phyloP scores from a whole-genome alignment of 2,329 filamentous ascomycete genomes.

The Neospermospora avenae region DNA sequence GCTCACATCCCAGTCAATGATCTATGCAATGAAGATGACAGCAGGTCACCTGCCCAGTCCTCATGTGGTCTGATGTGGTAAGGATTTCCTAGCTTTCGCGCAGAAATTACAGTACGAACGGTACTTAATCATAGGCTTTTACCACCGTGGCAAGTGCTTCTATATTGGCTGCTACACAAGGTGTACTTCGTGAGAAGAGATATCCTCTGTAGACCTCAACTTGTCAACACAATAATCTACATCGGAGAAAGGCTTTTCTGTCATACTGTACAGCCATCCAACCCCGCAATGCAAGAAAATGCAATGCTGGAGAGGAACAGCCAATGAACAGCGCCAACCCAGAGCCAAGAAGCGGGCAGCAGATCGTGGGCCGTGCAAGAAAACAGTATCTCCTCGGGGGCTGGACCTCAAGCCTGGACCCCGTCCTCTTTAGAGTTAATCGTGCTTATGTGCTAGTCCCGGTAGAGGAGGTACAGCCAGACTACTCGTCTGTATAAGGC shows the following conservation, averaged over 20 bases:
- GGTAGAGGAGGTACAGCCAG: conserved; percentile 19
- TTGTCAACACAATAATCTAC: not conserved
- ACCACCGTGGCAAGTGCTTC: too few species aligned
- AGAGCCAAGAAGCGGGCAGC: not conserved
- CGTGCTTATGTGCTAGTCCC: too few species aligned
- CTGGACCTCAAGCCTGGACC: too few species aligned
- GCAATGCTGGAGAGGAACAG: not conserved
- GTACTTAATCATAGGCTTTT: too few species aligned
- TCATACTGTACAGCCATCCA: not conserved
- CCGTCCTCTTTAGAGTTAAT: too few species aligned
- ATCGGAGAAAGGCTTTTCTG: not conserved
- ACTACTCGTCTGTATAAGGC: conserved; percentile 21
- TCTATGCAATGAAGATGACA: conserved; percentile 5
- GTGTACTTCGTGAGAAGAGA: not conserved
- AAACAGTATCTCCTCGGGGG: conserved; percentile 10
- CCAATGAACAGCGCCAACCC: not conserved
- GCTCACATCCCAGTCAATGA: conserved; percentile 9
- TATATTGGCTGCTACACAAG: too few species aligned
- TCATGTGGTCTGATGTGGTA: conserved; percentile 4
- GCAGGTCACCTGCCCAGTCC: conserved; percentile 16
- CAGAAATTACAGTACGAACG: too few species aligned
- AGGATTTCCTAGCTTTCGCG: not conserved
- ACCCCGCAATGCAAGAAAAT: not conserved
- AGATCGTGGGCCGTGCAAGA: conserved; percentile 1
- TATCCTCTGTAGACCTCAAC: not conserved